Evolutionary conservation across 169 alveolate species (phyloP).

Genomic region (Eimeria necatrix): DNA sequence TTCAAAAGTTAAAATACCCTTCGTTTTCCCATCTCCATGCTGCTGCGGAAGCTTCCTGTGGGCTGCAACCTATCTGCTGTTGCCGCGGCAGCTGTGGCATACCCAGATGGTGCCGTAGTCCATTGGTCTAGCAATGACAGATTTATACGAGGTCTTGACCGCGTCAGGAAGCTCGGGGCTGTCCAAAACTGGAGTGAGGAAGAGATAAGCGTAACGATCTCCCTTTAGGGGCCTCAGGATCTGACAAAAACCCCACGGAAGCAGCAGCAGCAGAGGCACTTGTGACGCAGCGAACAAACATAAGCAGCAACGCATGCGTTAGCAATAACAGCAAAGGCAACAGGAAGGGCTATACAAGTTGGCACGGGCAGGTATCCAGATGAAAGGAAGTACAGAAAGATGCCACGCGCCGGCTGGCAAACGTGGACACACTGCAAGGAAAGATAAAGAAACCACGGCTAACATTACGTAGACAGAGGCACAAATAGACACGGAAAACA

Average conservation of each 20-base stretch:
- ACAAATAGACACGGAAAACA: no score
- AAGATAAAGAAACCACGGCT: background rate
- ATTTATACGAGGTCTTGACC: slow-evolving; percentile 65
- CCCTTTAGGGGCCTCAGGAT: slow-evolving; percentile 79
- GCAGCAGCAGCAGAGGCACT: slow-evolving; percentile 62
- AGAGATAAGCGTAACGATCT: slow-evolving; percentile 78
- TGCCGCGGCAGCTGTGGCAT: background rate
- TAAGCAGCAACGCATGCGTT: slow-evolving; percentile 1
- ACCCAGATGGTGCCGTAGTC: slow-evolving; percentile 82
- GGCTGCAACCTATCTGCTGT: background rate
- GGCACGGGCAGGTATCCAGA: background rate
- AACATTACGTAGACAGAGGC: no score
- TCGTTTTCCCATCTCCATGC: background rate
- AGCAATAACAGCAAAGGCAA: background rate
- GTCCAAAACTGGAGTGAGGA: slow-evolving; percentile 67
- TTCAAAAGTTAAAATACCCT: background rate
- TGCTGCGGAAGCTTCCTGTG: background rate
- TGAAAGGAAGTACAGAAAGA: background rate
- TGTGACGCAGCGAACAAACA: background rate
- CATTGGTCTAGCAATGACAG: slow-evolving; percentile 77
- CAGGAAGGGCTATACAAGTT: background rate
- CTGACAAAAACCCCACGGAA: slow-evolving; percentile 26
- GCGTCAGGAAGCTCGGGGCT: slow-evolving; percentile 80
- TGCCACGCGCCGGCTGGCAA: background rate
- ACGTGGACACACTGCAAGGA: no score